Percentiles rank a stretch among this genome's conserved stretches.
Evolutionary conservation across 331 rosid genomes (phyloP).

Genomic region (Rhamnella rubrinervis): DNA sequence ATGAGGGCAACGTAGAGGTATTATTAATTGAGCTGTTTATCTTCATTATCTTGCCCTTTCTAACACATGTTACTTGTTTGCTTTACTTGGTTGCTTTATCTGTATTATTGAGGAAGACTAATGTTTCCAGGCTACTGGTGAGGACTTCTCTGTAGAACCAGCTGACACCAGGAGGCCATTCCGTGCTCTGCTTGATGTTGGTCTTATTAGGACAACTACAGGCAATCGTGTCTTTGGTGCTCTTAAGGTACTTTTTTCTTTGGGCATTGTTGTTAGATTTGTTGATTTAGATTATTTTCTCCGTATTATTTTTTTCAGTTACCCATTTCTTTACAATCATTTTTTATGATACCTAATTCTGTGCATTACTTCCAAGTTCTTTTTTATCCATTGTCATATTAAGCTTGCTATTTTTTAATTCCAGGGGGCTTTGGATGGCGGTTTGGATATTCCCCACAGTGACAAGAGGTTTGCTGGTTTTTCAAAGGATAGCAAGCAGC

Average conservation of each 20-base stretch:
- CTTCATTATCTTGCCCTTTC: not conserved
- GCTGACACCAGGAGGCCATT: conserved; percentile 88
- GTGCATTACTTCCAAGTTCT: not conserved
- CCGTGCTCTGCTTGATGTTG: conserved; percentile 98
- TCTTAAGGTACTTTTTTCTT: conserved; percentile 51
- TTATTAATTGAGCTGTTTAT: not conserved
- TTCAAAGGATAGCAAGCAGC: conserved; percentile 62
- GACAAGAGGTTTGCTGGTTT: conserved; percentile 89
- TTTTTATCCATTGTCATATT: not conserved
- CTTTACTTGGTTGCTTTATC: not conserved
- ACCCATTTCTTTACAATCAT: too few relatives aligned
- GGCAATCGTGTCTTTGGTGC: conserved; percentile 93
- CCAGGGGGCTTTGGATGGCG: conserved; percentile 94
- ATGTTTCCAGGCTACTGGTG: conserved; percentile 66
- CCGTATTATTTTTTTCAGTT: not conserved
- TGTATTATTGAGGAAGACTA: not conserved
- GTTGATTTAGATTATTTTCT: not conserved
- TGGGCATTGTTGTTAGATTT: not conserved
- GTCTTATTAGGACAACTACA: conserved; percentile 82
- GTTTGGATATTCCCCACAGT: conserved; percentile 87
- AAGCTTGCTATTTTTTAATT: not conserved
- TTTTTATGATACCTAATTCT: not conserved
- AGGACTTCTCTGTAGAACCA: conserved; percentile 90
- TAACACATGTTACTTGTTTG: not conserved
- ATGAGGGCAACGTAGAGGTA: conserved; percentile 94